Percentiles rank a stretch among this genome's conserved stretches.
These are phyloP conservation scores for Metschnikowia santaceciliae DNA, from an alignment of 805 yeast genomes.

Conservation along the genomic window DNA sequence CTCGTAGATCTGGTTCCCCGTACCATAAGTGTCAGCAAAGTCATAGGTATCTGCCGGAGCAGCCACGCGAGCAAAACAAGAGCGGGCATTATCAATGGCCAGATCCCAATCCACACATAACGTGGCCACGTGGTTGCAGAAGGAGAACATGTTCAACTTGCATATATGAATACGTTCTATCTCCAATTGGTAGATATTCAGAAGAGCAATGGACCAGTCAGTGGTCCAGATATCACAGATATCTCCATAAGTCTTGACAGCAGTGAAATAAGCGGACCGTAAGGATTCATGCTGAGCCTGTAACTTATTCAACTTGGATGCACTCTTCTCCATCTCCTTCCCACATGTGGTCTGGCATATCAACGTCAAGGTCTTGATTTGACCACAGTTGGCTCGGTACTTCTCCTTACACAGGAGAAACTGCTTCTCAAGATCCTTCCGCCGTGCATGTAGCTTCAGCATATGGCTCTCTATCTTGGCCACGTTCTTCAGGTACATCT, in stretches of 20 bases:
- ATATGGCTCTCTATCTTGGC: constrained; percentile 56
- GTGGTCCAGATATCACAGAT: constrained; percentile 59
- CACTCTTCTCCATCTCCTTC: constrained; percentile 60
- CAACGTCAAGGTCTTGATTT: constrained; percentile 55
- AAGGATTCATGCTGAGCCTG: constrained; percentile 37
- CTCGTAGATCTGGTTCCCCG: constrained; percentile 58
- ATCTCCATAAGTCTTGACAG: constrained; percentile 51
- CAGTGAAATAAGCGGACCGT: constrained; percentile 55
- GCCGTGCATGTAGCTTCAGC: constrained; percentile 49
- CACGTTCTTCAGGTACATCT: constrained; percentile 48
- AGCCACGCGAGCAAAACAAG: constrained; percentile 64
- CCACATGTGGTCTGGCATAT: constrained; percentile 69
- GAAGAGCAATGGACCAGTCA: constrained; percentile 68
- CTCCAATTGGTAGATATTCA: constrained; percentile 63
- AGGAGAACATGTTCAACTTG: constrained; percentile 73
- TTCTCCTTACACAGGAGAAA: constrained; percentile 39
- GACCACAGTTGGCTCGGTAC: constrained; percentile 56
- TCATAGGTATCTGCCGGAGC: constrained; percentile 53
- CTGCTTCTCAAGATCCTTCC: constrained; percentile 32
- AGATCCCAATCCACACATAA: constrained; percentile 77
- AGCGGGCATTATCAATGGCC: constrained; percentile 66
- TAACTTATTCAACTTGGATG: constrained; percentile 51
- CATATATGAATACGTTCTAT: constrained; percentile 66
- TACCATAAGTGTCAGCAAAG: constrained; percentile 53
- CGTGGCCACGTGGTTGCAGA: constrained; percentile 67